phyloP scores from a whole-genome alignment of 2,329 filamentous ascomycete genomes.

The Claviceps lovelessii region DNA sequence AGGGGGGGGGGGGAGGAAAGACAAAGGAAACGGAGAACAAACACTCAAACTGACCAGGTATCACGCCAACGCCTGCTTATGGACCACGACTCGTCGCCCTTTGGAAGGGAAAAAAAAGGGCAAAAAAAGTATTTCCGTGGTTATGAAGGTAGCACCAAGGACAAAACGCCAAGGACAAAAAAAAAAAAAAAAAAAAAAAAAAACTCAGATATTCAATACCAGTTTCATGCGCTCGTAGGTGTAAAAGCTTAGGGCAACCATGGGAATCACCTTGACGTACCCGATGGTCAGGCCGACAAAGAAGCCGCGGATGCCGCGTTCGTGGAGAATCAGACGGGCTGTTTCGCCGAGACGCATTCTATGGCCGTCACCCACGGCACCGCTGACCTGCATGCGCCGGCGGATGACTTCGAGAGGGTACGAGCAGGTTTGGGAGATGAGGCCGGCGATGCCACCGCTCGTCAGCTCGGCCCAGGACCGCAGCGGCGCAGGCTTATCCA shows the following conservation, averaged over 20 bases:
- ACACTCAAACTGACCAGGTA: not conserved
- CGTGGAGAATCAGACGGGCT: constrained; percentile 55
- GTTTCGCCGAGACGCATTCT: constrained; percentile 68
- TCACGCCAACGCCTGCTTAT: not conserved
- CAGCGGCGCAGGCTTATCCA: constrained; percentile 54
- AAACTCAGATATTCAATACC: constrained; percentile 45
- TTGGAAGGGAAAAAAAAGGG: too few relatives aligned
- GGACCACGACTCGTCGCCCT: not conserved
- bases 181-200: not conserved
- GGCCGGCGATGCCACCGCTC: constrained; percentile 71
- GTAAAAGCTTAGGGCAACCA: constrained; percentile 60
- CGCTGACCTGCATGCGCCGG: constrained; percentile 89
- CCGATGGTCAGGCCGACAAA: constrained; percentile 90
- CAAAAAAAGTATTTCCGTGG: too few relatives aligned
- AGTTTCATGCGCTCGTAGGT: constrained; percentile 52
- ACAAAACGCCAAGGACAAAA: too few relatives aligned
- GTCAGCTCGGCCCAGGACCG: constrained; percentile 76
- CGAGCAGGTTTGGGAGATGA: constrained; percentile 80
- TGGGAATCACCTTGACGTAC: constrained; percentile 84
- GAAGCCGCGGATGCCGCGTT: constrained; percentile 68
- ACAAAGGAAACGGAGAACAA: not conserved
- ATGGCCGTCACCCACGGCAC: constrained; percentile 81
- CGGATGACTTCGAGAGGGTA: constrained; percentile 91
- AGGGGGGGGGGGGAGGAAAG: not conserved
- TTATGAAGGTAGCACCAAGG: too few relatives aligned